Conservation (phyloP, 1,139 yeast species). For the Blastobotrys buckinghamii region DNA sequence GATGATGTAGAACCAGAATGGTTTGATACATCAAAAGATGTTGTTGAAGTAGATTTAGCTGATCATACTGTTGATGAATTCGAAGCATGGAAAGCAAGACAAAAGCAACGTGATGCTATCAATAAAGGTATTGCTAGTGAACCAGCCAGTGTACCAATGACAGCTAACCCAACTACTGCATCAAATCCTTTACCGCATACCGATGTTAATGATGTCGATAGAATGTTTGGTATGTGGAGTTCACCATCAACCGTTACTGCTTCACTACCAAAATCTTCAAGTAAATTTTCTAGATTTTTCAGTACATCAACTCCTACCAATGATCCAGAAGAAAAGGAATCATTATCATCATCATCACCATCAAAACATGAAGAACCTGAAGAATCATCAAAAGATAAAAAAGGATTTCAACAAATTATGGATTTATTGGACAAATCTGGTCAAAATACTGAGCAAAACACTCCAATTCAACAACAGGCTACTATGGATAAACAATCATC, state of each 20-base stretch:
- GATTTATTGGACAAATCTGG: conserved; percentile 25
- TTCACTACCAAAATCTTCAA: conserved; percentile 14
- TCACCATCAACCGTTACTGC: conserved; percentile 2
- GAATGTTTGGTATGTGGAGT: conserved; percentile 26
- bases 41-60: conserved; percentile 7
- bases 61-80: conserved; percentile 25
- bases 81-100: conserved; percentile 29
- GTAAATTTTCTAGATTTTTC: conserved; percentile 26
- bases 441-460: not conserved
- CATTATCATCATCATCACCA: not conserved
- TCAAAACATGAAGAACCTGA: not conserved
- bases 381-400: conserved; percentile 19
- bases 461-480: not conserved
- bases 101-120: conserved; percentile 19
- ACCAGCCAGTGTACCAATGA: conserved; percentile 5
- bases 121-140: conserved; percentile 25
- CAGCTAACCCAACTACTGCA: not conserved
- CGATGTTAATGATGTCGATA: conserved; percentile 21
- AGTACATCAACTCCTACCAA: conserved; percentile 7
- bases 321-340: not conserved
- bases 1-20: conserved; percentile 16
- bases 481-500: not conserved
- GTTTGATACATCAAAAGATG: conserved; percentile 16
- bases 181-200: not conserved
- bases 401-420: conserved; percentile 33